Base-by-base conservation (phyloP, 176 grass and related monocot genomes). In the Hsuehochloa calcarea region DNA sequence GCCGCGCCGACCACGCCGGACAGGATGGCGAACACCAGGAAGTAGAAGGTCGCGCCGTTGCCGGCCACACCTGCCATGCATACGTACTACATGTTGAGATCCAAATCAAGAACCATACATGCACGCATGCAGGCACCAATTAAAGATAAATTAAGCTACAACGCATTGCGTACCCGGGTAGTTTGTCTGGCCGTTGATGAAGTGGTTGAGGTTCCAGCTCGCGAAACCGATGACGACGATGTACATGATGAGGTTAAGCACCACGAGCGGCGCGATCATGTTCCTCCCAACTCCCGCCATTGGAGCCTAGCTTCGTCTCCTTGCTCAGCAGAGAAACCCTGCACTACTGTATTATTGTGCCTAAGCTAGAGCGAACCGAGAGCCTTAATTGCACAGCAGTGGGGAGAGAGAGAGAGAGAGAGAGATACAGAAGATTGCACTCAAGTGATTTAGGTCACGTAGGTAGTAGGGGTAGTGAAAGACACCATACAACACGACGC, bases 161-260 rank as follows among this genome's bases (percentile, higher is more conserved):
- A 27, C 25, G 26, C 3, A 8, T 25, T 14, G 14, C 34, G 6
- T 74, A 90, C 88, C 85, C 1, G 85, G 82, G 60, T 84, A 84
- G 67, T 87, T 85, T 13, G 82, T 88, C 68, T 91, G 56, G 34
- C 94, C 91, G 76, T 97, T 90, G 64, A 97, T 97, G 91, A 86
- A 90, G 85, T 97, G 91, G 78, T 97, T 97, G 70, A 97, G 80
- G 82, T 92, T 91, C 91, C 94, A 93, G 86, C 91, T 93, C 44
- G 89, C 91, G 72, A 91, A 91, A 39, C 87, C 89, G 55, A 93
- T 44, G 34, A 97, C 91, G 56, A 91, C 39, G n/a, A 93, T 29
- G 75, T 97, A 97, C 89, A 93, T 88, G 74, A 97, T 75, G 10
- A 93, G 85, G 84, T 97, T 97, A 19, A 97, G 76, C 56, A 97